Percentiles rank a stretch among this genome's conserved stretches.
phyloP scores from a whole-genome alignment of 2,329 filamentous ascomycete genomes.

The Mollisia scopiformis region DNA sequence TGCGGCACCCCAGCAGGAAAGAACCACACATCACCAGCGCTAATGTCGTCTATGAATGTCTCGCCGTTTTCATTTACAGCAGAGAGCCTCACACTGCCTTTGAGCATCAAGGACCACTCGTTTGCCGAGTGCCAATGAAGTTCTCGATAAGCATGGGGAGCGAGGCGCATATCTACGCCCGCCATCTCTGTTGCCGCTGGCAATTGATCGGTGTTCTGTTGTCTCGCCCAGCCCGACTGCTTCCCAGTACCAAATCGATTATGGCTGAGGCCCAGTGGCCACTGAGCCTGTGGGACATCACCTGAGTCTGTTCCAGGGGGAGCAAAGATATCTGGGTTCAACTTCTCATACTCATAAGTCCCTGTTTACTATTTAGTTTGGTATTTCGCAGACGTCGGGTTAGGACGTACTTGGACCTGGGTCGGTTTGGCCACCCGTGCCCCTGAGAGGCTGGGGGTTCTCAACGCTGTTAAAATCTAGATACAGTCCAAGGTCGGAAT shows the following conservation, averaged over 20 bases:
- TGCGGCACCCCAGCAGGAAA: constrained; percentile 54
- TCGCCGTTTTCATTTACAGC: constrained; percentile 55
- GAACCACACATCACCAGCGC: constrained; percentile 57
- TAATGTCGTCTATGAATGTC: constrained; percentile 51
- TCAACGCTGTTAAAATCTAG: constrained; percentile 55
- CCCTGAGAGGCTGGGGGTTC: constrained; percentile 58
- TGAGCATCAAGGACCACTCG: constrained; percentile 56
- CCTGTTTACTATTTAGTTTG: constrained; percentile 21
- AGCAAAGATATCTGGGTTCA: constrained; percentile 57
- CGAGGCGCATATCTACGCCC: constrained; percentile 61
- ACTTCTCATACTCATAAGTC: constrained; percentile 52
- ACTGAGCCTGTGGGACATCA: constrained; percentile 49
- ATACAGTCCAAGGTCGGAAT: constrained; percentile 52
- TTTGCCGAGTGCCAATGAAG: constrained; percentile 63
- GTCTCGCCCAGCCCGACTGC: constrained; percentile 56
- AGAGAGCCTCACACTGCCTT: constrained; percentile 54
- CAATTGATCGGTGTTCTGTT: constrained; percentile 56
- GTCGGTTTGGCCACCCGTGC: constrained; percentile 49
- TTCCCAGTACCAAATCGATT: constrained; percentile 44
- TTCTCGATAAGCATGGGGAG: constrained; percentile 61
- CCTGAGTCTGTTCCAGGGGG: constrained; percentile 57
- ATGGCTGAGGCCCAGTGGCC: constrained; percentile 56
- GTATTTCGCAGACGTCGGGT: no score
- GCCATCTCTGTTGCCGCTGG: constrained; percentile 53
- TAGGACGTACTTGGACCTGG: constrained; percentile 45